Base-by-base conservation (phyloP, 495 filamentous ascomycete species). In the Letharia lupina region DNA sequence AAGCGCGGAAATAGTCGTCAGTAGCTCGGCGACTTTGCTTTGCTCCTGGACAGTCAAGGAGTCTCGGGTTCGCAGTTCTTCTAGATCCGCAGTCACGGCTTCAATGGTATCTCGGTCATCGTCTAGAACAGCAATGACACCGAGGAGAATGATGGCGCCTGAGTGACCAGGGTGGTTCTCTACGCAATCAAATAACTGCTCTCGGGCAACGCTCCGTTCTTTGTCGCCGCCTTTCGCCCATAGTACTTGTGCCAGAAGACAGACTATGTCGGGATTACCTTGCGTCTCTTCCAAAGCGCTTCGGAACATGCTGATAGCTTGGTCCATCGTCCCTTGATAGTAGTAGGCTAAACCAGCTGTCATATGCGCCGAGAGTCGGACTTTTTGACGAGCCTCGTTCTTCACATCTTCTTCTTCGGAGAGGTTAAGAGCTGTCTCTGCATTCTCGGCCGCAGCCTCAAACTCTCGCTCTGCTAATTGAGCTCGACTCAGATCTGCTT, bases 171-270 rank as follows among this genome's bases (percentile, higher is more conserved):
- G 84, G 62, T 89, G 75, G 31, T 72, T 80, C 70, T 92, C 89
- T 20, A 96, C 86, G 61, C 87, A 82, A 18, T 86, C 86, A 70
- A 96, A 91, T 31, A 98, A 76, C 65, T 94, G 83, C 60, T 95
- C 86, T 8, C 90, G 82, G 16, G 93, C 91, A 64, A 91, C 84
- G 52, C 82, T 82, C 50, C 86, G 81, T 60, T 92, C 89, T 16
- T 89, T 84, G 11, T 88, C 84, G 2, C 85, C 86, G 35, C 90
- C 93, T 72, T 89, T 93, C 4, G 91, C 91, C 92, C 93, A 98
- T 9, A 98, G 81, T 4, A 97, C 87, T 72, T 98, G 89, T 3
- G 92, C 88, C 12, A 98, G 81, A 20, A 96, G 81, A 71, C 92
- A 96, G 20, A 93, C 86, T 6, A 93, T 88, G 74, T 98, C 91